Conservation (phyloP, 208 protist species). For the Strigomonas culicis region DNA sequence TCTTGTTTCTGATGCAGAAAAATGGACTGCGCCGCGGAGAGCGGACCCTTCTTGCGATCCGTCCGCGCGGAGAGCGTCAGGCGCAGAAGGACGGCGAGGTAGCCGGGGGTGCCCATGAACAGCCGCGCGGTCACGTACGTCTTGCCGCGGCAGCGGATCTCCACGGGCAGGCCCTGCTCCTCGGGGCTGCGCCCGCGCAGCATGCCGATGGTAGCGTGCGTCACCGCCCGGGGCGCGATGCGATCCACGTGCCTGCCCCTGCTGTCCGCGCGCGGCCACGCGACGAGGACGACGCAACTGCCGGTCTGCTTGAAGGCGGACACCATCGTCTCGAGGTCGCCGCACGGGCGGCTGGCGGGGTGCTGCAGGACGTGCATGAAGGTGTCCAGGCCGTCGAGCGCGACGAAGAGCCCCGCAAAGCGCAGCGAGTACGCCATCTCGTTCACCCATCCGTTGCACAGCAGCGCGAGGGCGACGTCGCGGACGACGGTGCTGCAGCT, state of each 20-base stretch:
- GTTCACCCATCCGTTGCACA: conserved; percentile 45
- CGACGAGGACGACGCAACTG: conserved; percentile 20
- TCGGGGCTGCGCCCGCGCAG: conserved; percentile 1
- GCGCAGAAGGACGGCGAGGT: conserved; percentile 34
- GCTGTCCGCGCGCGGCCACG: conserved; percentile 23
- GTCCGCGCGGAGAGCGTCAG: conserved; percentile 8
- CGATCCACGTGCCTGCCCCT: background rate
- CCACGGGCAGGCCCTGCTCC: background rate
- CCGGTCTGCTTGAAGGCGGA: conserved; percentile 25
- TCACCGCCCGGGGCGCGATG: background rate
- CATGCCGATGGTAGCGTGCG: background rate
- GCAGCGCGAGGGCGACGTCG: conserved; percentile 40
- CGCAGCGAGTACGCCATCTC: conserved; percentile 50
- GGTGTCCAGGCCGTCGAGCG: conserved; percentile 40
- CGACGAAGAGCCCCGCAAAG: conserved; percentile 56
- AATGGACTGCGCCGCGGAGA: background rate
- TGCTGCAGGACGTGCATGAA: conserved; percentile 21
- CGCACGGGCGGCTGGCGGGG: conserved; percentile 28
- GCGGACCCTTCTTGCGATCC: background rate
- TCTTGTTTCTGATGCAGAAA: conserved; percentile 10
- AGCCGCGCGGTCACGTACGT: conserved; percentile 33
- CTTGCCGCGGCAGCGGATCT: conserved; percentile 19
- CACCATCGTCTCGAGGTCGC: conserved; percentile 47
- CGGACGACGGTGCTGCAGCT: conserved; percentile 30
- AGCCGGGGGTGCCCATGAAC: conserved; percentile 69